Evolutionary conservation across 2,329 filamentous ascomycete genomes (phyloP).

Genomic region (Onygenales sp.): DNA sequence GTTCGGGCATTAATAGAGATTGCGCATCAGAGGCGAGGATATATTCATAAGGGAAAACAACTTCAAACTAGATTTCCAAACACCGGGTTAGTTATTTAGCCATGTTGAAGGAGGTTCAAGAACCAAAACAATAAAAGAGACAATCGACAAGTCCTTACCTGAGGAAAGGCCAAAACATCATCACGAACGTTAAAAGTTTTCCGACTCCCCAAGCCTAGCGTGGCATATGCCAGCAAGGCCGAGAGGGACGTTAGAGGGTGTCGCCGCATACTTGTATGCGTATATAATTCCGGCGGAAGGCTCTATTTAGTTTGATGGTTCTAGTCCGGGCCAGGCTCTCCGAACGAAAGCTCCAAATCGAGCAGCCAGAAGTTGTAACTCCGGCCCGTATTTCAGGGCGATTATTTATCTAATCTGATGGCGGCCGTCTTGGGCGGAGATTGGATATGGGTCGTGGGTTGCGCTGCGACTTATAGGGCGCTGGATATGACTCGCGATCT

Average conservation of each 20-base stretch:
- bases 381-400: no score
- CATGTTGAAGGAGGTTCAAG: neutral
- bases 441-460: no score
- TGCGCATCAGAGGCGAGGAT: slow-evolving; percentile 62
- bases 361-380: no score
- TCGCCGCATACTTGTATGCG: neutral
- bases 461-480: neutral
- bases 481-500: neutral
- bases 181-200: slow-evolving; percentile 75
- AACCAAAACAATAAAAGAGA: neutral
- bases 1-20: slow-evolving; percentile 40
- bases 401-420: no score
- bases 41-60: slow-evolving; percentile 64
- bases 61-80: slow-evolving; percentile 54
- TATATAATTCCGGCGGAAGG: neutral
- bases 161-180: slow-evolving; percentile 76
- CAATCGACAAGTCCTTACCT: slow-evolving; percentile 47
- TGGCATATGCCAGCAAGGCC: slow-evolving; percentile 22
- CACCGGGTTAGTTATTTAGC: neutral
- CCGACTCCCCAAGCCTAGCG: slow-evolving; percentile 39
- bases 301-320: no score
- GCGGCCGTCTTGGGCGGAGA: no score
- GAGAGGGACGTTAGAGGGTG: slow-evolving; percentile 9
- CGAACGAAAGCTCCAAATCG: no score
- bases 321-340: no score